These are phyloP conservation scores for Microbotryum scabiosae DNA, from an alignment of 1,284 basidiomycete species.

Conservation along the genomic window DNA sequence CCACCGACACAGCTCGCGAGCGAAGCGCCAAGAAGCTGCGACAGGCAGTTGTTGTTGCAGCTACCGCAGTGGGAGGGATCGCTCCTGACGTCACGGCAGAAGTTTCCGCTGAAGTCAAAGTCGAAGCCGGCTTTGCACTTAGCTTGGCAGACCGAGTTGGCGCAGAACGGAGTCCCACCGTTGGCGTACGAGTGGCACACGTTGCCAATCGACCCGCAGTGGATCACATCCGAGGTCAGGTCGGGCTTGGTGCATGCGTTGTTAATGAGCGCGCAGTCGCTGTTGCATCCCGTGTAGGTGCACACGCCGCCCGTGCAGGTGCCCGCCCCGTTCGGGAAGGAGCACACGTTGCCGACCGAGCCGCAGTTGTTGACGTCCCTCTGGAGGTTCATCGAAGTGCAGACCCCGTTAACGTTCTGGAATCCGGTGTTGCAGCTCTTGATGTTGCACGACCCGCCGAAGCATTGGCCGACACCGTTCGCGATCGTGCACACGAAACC, in stretches of 20 bases:
- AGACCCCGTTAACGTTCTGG: slow-evolving; percentile 13
- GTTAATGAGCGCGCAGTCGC: slow-evolving; percentile 8
- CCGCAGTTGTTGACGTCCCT: slow-evolving; percentile 27
- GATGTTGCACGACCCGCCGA: slow-evolving; percentile 7
- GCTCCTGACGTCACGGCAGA: slow-evolving; percentile 16
- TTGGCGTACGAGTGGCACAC: slow-evolving; percentile 18
- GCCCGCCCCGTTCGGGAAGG: slow-evolving; percentile 12
- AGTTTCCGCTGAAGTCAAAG: slow-evolving; percentile 14
- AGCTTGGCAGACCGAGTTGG: slow-evolving; percentile 7
- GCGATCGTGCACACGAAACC: slow-evolving; percentile 18
- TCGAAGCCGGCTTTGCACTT: slow-evolving; percentile 16
- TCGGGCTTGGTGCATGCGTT: too few relatives aligned
- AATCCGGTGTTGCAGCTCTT: slow-evolving; percentile 12
- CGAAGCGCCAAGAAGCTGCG: background rate
- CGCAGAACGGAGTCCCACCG: slow-evolving; percentile 17
- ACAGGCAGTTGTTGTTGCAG: background rate
- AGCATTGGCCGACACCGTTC: slow-evolving; percentile 14
- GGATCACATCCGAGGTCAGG: slow-evolving; percentile 13
- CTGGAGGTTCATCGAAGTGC: slow-evolving; percentile 10
- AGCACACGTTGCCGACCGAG: slow-evolving; percentile 9
- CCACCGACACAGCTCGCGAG: background rate
- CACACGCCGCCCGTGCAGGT: slow-evolving; percentile 48
- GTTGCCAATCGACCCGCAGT: slow-evolving; percentile 15
- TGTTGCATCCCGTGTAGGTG: slow-evolving; percentile 46
- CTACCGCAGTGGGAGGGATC: slow-evolving; percentile 17